phyloP scores from a whole-genome alignment of 164 flowering plant species.

The Tinospora cordifolia region DNA sequence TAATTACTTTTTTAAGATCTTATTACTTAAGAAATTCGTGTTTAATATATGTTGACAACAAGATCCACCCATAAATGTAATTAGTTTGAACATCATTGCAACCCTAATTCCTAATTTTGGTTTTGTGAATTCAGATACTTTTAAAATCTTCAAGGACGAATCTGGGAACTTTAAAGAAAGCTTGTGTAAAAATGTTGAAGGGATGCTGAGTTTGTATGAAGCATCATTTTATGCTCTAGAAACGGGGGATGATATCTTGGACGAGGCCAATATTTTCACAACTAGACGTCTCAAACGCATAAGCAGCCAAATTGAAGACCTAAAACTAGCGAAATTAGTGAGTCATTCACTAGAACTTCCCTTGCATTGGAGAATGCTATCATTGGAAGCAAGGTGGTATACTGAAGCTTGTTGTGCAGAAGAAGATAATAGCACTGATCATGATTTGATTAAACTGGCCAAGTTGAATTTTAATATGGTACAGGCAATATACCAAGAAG shows the following conservation, averaged over 20 bases:
- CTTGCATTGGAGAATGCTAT: slow-evolving; percentile 13
- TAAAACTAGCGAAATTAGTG: neutral
- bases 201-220: slow-evolving; percentile 15
- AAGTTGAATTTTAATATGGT: slow-evolving; percentile 22
- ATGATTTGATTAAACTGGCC: slow-evolving; percentile 13
- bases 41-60: too few relatives aligned
- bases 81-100: too few relatives aligned
- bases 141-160: too few relatives aligned
- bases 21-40: too few relatives aligned
- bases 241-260: slow-evolving; percentile 12
- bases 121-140: neutral
- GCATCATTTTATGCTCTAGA: slow-evolving; percentile 18
- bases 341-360: slow-evolving; percentile 10
- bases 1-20: too few relatives aligned
- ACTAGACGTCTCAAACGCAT: neutral
- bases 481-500: slow-evolving; percentile 21
- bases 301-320: neutral
- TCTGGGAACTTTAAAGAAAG: too few relatives aligned
- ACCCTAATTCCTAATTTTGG: neutral
- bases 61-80: too few relatives aligned
- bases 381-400: slow-evolving; percentile 14
- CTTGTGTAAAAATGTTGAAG: too few relatives aligned
- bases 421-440: neutral
- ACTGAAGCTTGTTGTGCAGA: neutral
- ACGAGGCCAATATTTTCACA: slow-evolving; percentile 14